Evolutionary conservation across 345 rosid species (phyloP).

Genomic region (Luvunga scandens): DNA sequence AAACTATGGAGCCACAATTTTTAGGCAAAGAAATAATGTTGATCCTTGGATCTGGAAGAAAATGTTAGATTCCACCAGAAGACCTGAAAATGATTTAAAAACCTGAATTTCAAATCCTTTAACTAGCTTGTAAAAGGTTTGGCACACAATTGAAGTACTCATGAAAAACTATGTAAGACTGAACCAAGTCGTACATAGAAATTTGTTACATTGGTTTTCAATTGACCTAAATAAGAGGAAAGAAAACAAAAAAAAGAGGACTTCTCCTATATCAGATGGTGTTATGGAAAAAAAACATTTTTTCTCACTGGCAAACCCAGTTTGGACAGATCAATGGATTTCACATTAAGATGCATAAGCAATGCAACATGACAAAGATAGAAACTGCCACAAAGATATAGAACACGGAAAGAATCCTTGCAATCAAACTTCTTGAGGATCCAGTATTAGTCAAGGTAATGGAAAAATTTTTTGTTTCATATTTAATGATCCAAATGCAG

Average conservation of each 20-base stretch:
- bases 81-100: too few species aligned
- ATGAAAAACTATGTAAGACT: too few species aligned
- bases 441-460: neutral
- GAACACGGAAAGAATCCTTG: neutral
- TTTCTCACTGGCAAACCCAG: neutral
- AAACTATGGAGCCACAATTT: neutral
- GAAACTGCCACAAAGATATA: neutral
- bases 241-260: neutral
- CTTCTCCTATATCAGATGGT: neutral
- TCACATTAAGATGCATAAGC: neutral
- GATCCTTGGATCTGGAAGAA: neutral
- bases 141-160: too few species aligned
- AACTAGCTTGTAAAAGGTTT: too few species aligned
- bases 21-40: neutral
- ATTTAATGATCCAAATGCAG: too few species aligned
- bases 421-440: neutral
- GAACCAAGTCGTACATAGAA: too few species aligned
- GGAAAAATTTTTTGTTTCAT: too few species aligned
- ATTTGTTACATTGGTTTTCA: too few species aligned
- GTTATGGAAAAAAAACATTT: neutral
- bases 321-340: neutral
- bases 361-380: neutral
- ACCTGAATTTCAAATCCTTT: too few species aligned
- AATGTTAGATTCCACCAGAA: neutral
- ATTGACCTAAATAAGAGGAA: too few species aligned